Conservation (phyloP, 1,139 yeast genomes). For the Yamadazyma oceani region DNA sequence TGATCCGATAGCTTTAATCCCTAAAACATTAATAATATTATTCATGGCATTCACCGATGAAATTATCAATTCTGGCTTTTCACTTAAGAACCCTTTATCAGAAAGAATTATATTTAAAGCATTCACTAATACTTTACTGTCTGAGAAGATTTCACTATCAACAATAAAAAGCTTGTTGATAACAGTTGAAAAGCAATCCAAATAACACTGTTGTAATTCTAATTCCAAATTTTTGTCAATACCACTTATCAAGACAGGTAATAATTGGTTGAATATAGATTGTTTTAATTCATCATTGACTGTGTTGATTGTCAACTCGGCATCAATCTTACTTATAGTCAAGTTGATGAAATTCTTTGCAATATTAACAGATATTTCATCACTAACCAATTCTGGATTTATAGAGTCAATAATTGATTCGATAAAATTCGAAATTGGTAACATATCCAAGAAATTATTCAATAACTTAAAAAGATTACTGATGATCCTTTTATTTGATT, state of each 20-base stretch:
- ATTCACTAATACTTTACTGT: constrained; percentile 47
- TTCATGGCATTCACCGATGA: constrained; percentile 75
- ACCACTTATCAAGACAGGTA: constrained; percentile 50
- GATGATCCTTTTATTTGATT: constrained; percentile 21
- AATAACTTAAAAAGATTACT: constrained; percentile 47
- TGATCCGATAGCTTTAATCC: constrained; percentile 82
- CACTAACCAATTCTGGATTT: constrained; percentile 42
- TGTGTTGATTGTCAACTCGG: constrained; percentile 45
- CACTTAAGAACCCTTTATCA: constrained; percentile 51
- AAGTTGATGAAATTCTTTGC: constrained; percentile 58
- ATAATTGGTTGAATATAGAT: constrained; percentile 42
- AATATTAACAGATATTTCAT: constrained; percentile 35
- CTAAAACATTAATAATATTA: constrained; percentile 67
- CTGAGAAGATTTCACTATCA: constrained; percentile 32
- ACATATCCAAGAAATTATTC: constrained; percentile 60
- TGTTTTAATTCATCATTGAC: constrained; percentile 42
- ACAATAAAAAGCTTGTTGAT: constrained; percentile 55
- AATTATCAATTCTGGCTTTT: constrained; percentile 63
- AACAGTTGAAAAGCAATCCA: constrained; percentile 67
- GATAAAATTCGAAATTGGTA: constrained; percentile 76
- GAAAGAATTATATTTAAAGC: constrained; percentile 55
- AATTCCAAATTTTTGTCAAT: constrained; percentile 38
- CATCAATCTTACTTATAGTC: constrained; percentile 67
- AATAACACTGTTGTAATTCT: constrained; percentile 63
- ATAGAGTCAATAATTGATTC: constrained; percentile 61